Evolutionary conservation across 208 protist genomes (phyloP).

Genomic region (Crithidia bombi): DNA sequence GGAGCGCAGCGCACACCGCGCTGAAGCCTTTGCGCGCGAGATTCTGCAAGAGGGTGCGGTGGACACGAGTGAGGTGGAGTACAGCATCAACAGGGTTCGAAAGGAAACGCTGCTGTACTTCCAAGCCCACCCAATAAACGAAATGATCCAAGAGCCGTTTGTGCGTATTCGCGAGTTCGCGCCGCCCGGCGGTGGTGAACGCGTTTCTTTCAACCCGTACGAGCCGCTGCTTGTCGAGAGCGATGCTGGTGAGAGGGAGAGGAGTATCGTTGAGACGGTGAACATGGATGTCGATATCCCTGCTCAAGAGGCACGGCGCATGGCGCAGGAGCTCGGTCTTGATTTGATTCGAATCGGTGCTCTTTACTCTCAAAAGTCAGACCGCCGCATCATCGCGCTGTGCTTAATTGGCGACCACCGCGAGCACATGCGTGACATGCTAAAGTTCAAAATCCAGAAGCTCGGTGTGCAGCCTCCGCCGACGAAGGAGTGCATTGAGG

Average conservation of each 20-base stretch:
- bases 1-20: conserved; percentile 40
- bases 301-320: conserved; percentile 65
- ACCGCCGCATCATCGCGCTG: conserved; percentile 76
- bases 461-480: conserved; percentile 82
- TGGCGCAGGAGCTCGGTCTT: conserved; percentile 78
- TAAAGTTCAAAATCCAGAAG: conserved; percentile 87
- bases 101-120: conserved; percentile 87
- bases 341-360: conserved; percentile 84
- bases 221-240: conserved; percentile 12
- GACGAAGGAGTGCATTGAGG: conserved; percentile 71
- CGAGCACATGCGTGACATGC: conserved; percentile 81
- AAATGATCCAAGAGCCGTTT: conserved; percentile 89
- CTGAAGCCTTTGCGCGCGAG: conserved; percentile 52
- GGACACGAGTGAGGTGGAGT: conserved; percentile 76
- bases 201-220: conserved; percentile 39
- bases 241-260: neutral
- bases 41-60: conserved; percentile 69
- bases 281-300: conserved; percentile 77
- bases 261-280: conserved; percentile 33
- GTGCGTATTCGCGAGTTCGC: conserved; percentile 74
- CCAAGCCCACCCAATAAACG: conserved; percentile 86
- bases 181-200: conserved; percentile 37
- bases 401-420: conserved; percentile 85
- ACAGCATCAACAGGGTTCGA: conserved; percentile 65
- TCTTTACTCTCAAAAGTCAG: conserved; percentile 69